Evolutionary conservation across 495 filamentous ascomycete species (phyloP).

Genomic region (Penicillium bovifimosum): DNA sequence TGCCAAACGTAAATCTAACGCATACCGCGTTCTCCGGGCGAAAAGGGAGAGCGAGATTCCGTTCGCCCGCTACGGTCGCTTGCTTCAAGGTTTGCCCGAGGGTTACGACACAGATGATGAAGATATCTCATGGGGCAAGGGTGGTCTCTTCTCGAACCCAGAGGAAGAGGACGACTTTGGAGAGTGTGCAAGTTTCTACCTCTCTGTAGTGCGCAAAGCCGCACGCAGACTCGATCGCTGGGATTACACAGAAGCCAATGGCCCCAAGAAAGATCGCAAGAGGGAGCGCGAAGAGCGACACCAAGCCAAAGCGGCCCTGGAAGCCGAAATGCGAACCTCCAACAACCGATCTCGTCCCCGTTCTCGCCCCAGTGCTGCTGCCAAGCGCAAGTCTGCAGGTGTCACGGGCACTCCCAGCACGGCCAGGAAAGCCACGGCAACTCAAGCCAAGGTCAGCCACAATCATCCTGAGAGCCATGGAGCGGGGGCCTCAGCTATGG

Average conservation of each 20-base stretch:
- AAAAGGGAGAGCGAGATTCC: constrained; percentile 56
- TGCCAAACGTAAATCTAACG: constrained; percentile 59
- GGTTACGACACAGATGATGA: constrained; percentile 82
- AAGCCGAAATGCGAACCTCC: constrained; percentile 21
- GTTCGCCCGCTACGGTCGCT: constrained; percentile 59
- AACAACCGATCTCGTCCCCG: constrained; percentile 21
- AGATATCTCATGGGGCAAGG: constrained; percentile 50
- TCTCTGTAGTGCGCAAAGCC: constrained; percentile 64
- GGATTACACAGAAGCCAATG: constrained; percentile 53
- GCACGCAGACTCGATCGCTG: constrained; percentile 67
- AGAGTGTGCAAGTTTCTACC: constrained; percentile 67
- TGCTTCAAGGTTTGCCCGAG: constrained; percentile 61
- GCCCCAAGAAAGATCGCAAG: constrained; percentile 40
- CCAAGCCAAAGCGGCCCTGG: constrained; percentile 23
- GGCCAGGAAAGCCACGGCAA: constrained; percentile 20
- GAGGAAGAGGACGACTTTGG: constrained; percentile 70
- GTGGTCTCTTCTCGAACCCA: constrained; percentile 63
- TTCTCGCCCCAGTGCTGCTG: constrained; percentile 14
- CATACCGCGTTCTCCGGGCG: constrained; percentile 55
- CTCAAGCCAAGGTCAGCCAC: constrained; percentile 30
- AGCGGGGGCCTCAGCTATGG: constrained; percentile 10
- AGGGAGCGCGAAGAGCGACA: constrained; percentile 42
- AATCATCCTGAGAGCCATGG: constrained; percentile 22
- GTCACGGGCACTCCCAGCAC: constrained; percentile 21
- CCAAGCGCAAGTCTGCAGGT: constrained; percentile 37